A percentile compares a stretch with the other conserved stretches of the same genome.
phyloP scores from a whole-genome alignment of 2,329 filamentous ascomycete genomes.

The Chrysoporthe austroafricana region DNA sequence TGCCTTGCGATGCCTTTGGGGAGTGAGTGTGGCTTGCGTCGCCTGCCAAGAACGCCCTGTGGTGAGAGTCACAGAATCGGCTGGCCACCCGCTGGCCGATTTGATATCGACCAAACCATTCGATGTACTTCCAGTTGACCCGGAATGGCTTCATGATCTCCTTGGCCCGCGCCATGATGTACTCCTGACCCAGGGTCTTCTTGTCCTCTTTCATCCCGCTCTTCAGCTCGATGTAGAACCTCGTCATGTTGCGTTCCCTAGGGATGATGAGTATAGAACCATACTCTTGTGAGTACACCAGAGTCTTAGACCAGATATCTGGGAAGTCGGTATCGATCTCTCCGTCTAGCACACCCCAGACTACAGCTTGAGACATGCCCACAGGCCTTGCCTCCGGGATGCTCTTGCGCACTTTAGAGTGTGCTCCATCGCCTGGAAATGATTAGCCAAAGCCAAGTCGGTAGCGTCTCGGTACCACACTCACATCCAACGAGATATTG shows the following conservation, averaged over 20 bases:
- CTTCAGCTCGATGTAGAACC: constrained; percentile 41
- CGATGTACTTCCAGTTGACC: constrained; percentile 42
- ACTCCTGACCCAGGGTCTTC: constrained; percentile 50
- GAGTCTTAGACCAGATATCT: constrained; percentile 63
- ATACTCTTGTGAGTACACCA: constrained; percentile 56
- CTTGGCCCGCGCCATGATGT: constrained; percentile 59
- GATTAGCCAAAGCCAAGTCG: constrained; percentile 25
- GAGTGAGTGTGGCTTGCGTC: constrained; percentile 66
- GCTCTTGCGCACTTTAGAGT: constrained; percentile 56
- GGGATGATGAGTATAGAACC: constrained; percentile 64
- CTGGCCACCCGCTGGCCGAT: constrained; percentile 63
- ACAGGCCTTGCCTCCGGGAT: constrained; percentile 50
- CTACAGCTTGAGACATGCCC: constrained; percentile 38
- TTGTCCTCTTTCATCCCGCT: constrained; percentile 33
- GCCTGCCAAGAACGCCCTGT: constrained; percentile 60
- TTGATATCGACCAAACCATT: constrained; percentile 63
- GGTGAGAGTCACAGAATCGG: constrained; percentile 56
- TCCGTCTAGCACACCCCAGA: constrained; percentile 63
- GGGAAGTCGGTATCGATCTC: constrained; percentile 63
- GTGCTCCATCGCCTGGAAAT: constrained; percentile 51
- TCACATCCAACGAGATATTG: constrained; percentile 71
- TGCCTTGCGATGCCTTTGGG: constrained; percentile 59
- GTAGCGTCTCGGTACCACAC: constrained; percentile 29
- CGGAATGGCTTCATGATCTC: constrained; percentile 48
- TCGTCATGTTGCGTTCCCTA: constrained; percentile 60